A percentile compares a stretch with the other conserved stretches of the same genome.
These are phyloP conservation scores for Albizia julibrissin DNA, from an alignment of 306 rosid species.

Conservation along the genomic window DNA sequence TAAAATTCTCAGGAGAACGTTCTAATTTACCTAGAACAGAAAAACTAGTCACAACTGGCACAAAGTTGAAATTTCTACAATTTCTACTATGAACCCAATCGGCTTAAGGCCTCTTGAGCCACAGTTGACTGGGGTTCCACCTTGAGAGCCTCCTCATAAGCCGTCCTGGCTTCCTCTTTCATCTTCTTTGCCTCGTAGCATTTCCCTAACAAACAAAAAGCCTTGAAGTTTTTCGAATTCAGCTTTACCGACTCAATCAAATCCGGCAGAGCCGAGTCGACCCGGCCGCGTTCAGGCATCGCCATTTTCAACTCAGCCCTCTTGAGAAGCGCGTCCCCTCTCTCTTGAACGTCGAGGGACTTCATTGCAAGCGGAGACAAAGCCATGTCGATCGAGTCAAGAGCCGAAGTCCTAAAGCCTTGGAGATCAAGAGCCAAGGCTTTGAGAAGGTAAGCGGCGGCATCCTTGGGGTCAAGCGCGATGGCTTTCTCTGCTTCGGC, in stretches of 20 bases:
- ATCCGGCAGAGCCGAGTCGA: conserved; percentile 67
- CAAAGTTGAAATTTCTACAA: neutral
- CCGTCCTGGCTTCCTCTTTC: conserved; percentile 70
- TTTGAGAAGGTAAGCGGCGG: conserved; percentile 81
- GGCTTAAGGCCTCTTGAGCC: conserved; percentile 65
- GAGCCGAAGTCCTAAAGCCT: conserved; percentile 76
- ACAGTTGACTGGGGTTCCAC: conserved; percentile 48
- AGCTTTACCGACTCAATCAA: conserved; percentile 59
- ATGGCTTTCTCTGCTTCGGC: conserved; percentile 76
- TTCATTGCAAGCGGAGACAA: conserved; percentile 67
- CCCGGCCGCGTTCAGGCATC: conserved; percentile 40
- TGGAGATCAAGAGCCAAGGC: conserved; percentile 71
- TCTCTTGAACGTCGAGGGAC: conserved; percentile 58
- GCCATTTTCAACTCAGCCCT: conserved; percentile 76
- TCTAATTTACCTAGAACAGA: neutral
- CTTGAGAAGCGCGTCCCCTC: conserved; percentile 79
- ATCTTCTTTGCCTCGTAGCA: conserved; percentile 74
- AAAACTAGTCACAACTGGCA: neutral
- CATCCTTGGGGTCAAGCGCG: conserved; percentile 74
- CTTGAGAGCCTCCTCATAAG: conserved; percentile 67
- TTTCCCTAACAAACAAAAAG: conserved; percentile 69
- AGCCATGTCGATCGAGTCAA: conserved; percentile 73
- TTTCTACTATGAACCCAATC: conserved; percentile 41
- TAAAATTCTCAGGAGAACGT: neutral
- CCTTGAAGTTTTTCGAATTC: conserved; percentile 55